Evolutionary conservation across 192 early-diverging fungal genomes (phyloP).

Genomic region (Coemansia furcata): DNA sequence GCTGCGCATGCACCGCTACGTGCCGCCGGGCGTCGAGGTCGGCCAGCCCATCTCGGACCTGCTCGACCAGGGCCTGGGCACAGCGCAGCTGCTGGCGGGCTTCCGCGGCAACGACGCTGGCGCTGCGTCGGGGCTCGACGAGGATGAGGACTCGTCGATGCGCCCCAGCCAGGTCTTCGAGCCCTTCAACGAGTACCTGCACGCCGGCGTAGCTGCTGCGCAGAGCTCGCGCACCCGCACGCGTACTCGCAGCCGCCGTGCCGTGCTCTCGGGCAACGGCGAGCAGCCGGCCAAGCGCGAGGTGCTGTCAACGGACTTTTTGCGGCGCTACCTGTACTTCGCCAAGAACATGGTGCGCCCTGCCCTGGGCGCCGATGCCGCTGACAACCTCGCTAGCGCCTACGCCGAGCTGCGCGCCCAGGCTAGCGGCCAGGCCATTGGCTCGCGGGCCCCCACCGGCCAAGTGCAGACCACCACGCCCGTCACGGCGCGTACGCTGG

Average conservation of each 20-base stretch:
- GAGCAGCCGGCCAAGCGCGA: constrained; percentile 52
- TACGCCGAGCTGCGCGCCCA: constrained; percentile 85
- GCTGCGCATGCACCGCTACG: constrained; percentile 90
- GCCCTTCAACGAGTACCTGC: constrained; percentile 81
- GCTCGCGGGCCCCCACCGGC: constrained; percentile 51
- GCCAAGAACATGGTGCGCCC: constrained; percentile 86
- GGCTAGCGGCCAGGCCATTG: constrained; percentile 53
- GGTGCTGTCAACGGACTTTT: constrained; percentile 78
- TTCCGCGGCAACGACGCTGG: constrained; percentile 37
- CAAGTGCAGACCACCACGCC: constrained; percentile 86
- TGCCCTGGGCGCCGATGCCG: constrained; percentile 75
- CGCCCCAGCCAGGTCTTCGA: constrained; percentile 75
- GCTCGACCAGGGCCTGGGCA: constrained; percentile 43
- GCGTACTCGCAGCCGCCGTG: constrained; percentile 31
- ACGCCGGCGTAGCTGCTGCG: constrained; percentile 66
- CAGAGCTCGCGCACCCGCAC: constrained; percentile 12
- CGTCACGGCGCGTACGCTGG: constrained; percentile 97
- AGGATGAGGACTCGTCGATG: constrained; percentile 53
- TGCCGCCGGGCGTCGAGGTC: constrained; percentile 79
- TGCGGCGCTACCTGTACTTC: constrained; percentile 96
- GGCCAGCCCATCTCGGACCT: constrained; percentile 59
- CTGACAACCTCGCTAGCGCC: constrained; percentile 74
- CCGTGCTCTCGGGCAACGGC: constrained; percentile 18
- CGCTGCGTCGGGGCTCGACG: constrained; percentile 49
- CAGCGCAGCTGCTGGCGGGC: constrained; percentile 31